Conservation (phyloP, 1,284 basidiomycete species). For the Fomitopsis palustris region DNA sequence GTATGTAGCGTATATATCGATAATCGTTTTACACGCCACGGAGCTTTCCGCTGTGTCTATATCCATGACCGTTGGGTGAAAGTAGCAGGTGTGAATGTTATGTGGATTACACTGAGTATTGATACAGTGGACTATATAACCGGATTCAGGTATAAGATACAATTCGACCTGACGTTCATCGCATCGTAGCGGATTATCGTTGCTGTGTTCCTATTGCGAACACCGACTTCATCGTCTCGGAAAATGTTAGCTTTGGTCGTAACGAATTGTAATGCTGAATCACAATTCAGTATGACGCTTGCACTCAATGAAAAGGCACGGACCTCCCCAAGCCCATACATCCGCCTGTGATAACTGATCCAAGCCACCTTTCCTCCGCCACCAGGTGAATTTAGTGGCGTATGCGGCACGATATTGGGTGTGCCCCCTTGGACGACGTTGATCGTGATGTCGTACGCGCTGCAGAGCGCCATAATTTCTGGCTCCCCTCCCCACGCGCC, state of each 20-base stretch:
- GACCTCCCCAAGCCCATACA: conserved; percentile 94
- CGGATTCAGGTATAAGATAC: neutral
- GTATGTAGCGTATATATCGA: neutral
- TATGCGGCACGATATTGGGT: conserved; percentile 83
- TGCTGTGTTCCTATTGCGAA: conserved; percentile 16
- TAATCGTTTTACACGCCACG: neutral
- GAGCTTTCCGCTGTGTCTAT: neutral
- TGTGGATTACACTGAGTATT: conserved; percentile 2
- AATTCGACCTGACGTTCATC: neutral
- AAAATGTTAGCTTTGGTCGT: conserved; percentile 48
- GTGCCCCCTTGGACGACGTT: conserved; percentile 86
- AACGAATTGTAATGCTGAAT: conserved; percentile 86
- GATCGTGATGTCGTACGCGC: conserved; percentile 84
- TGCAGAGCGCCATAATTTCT: conserved; percentile 89
- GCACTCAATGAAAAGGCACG: conserved; percentile 21
- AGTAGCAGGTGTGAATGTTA: neutral
- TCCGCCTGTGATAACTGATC: conserved; percentile 87
- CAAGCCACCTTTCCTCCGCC: conserved; percentile 46
- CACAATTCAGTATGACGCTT: neutral
- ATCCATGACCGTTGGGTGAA: neutral
- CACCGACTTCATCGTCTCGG: conserved; percentile 38
- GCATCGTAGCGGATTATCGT: neutral
- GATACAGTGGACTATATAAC: neutral
- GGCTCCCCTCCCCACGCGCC: conserved; percentile 97
- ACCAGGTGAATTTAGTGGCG: conserved; percentile 41